These are phyloP conservation scores for Tetrapisispora pingtungensis DNA, from an alignment of 805 yeast genomes.

Conservation along the genomic window DNA sequence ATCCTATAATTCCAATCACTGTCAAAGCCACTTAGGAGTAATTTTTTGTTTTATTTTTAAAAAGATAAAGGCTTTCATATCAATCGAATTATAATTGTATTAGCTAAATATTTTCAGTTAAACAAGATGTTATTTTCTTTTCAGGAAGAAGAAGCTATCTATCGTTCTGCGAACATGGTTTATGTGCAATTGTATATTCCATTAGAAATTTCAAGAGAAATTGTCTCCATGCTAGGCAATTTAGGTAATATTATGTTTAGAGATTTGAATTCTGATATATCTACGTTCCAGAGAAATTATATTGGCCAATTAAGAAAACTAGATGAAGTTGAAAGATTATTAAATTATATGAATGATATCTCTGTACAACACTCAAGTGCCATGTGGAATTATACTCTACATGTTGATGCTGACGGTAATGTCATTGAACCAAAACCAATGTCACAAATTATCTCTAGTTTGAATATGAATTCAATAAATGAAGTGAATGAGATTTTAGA, in stretches of 20 bases:
- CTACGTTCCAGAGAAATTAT: conserved; percentile 82
- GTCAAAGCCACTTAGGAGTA: no score
- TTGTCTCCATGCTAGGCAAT: conserved; percentile 75
- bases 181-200: conserved; percentile 87
- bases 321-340: conserved; percentile 76
- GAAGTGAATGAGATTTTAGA: conserved; percentile 52
- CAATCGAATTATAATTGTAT: no score
- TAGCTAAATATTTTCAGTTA: no score
- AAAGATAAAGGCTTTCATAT: no score
- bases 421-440: conserved; percentile 13
- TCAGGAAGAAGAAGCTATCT: conserved; percentile 31
- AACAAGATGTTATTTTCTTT: not conserved
- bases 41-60: no score
- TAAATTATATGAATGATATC: conserved; percentile 39
- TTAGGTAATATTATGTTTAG: conserved; percentile 78
- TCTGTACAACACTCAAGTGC: conserved; percentile 37
- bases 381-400: conserved; percentile 28
- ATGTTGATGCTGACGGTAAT: conserved; percentile 22
- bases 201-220: conserved; percentile 70
- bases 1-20: not conserved
- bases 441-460: conserved; percentile 10
- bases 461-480: conserved; percentile 23
- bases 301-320: conserved; percentile 75
- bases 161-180: conserved; percentile 89
- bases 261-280: conserved; percentile 73